Evolutionary conservation across 495 filamentous ascomycete species (phyloP).

Genomic region (Neurospora discreta): DNA sequence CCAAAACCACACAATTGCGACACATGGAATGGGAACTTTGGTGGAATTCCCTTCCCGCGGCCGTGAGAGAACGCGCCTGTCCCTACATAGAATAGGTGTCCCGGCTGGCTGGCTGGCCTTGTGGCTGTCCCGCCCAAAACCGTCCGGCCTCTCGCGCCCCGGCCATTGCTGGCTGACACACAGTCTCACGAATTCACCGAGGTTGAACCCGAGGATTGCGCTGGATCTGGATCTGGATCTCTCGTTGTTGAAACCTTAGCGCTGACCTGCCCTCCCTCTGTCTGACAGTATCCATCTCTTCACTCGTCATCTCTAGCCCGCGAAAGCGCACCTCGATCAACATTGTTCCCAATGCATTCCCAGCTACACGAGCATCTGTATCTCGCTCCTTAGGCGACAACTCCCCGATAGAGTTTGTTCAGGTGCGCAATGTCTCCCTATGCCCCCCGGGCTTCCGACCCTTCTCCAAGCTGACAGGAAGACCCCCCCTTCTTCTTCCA

Average conservation of each 20-base stretch:
- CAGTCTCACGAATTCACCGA: background rate
- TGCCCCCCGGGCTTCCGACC: too few relatives aligned
- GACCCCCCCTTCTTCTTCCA: constrained; percentile 28
- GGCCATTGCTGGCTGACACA: background rate
- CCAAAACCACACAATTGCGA: background rate
- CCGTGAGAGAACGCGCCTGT: background rate
- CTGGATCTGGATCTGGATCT: background rate
- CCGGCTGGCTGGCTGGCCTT: constrained; percentile 1
- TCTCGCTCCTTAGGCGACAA: constrained; percentile 66
- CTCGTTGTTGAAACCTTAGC: background rate
- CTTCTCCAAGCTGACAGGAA: background rate
- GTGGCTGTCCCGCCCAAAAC: background rate
- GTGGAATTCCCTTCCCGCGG: background rate
- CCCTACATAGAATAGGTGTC: background rate
- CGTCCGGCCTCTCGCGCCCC: background rate
- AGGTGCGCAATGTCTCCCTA: constrained; percentile 44
- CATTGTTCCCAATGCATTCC: constrained; percentile 80
- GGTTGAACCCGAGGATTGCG: background rate
- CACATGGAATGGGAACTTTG: background rate
- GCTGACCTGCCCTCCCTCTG: constrained; percentile 9
- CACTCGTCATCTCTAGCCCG: constrained; percentile 67
- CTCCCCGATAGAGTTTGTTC: constrained; percentile 75
- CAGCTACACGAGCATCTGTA: constrained; percentile 67
- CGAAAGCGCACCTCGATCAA: constrained; percentile 61
- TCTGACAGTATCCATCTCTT: constrained; percentile 63